These are phyloP conservation scores for Scedosporium aurantiacum DNA, from an alignment of 2,329 filamentous ascomycete species.

Conservation along the genomic window DNA sequence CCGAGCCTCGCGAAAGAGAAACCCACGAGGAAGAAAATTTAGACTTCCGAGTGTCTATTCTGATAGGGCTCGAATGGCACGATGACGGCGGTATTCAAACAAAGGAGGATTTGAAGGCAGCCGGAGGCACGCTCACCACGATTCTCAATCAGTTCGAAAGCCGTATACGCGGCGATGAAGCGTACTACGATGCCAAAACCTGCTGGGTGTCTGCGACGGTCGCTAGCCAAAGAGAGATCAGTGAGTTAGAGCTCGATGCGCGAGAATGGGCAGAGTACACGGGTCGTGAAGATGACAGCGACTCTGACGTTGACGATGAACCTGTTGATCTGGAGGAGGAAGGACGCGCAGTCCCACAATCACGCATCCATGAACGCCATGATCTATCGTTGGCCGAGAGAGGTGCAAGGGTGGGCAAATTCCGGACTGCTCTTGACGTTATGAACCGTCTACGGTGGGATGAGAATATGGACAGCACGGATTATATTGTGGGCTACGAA, in stretches of 20 bases:
- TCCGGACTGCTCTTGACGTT: conserved; percentile 47
- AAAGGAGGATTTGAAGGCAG: conserved; percentile 25
- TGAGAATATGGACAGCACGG: conserved; percentile 34
- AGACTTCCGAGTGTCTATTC: conserved; percentile 50
- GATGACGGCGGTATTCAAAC: conserved; percentile 16
- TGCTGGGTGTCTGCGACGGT: conserved; percentile 37
- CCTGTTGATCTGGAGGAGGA: conserved; percentile 20
- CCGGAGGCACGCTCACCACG: conserved; percentile 30
- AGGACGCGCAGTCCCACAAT: conserved; percentile 2
- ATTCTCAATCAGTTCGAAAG: conserved; percentile 36
- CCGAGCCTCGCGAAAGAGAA: conserved; percentile 17
- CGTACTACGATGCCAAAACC: conserved; percentile 35
- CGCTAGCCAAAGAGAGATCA: conserved; percentile 25
- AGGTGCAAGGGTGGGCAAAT: conserved; percentile 27
- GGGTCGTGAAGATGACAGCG: conserved; percentile 29
- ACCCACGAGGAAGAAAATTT: conserved; percentile 14
- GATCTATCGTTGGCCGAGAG: not conserved
- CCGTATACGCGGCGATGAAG: conserved; percentile 32
- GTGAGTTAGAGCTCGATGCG: conserved; percentile 32
- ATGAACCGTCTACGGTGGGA: conserved; percentile 52
- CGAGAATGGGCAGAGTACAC: conserved; percentile 40
- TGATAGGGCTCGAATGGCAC: conserved; percentile 42
- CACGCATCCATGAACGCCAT: not conserved
- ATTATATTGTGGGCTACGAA: conserved; percentile 50
- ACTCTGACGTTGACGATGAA: conserved; percentile 25